A percentile compares a stretch with the other conserved stretches of the same genome.
Evolutionary conservation across 1,284 basidiomycete genomes (phyloP).

Genomic region (Cryptococcus neoformans): DNA sequence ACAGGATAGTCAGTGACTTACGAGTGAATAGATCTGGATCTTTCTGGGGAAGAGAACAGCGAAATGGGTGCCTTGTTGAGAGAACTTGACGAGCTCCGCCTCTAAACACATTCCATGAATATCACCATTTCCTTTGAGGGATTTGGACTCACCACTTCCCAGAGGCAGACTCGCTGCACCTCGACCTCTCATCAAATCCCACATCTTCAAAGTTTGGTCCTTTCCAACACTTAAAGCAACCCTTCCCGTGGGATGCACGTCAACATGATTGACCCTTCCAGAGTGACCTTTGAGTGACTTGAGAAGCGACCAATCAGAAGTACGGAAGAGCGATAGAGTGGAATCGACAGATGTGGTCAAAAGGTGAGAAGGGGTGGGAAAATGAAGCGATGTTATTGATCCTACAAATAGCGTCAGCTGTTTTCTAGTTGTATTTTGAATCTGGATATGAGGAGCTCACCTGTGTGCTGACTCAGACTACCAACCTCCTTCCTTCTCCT

Average conservation of each 20-base stretch:
- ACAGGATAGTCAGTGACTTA: conserved; percentile 47
- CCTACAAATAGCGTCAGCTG: conserved; percentile 52
- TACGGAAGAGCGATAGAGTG: conserved; percentile 82
- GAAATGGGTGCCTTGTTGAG: conserved; percentile 68
- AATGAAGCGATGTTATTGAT: conserved; percentile 84
- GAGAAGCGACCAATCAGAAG: conserved; percentile 88
- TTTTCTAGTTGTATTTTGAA: neutral
- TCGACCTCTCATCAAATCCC: conserved; percentile 95
- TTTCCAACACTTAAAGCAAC: conserved; percentile 87
- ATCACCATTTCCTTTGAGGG: too few species aligned
- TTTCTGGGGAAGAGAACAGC: conserved; percentile 70
- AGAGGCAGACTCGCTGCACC: conserved; percentile 84
- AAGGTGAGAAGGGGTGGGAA: conserved; percentile 84
- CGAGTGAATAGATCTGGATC: conserved; percentile 78
- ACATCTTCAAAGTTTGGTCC: conserved; percentile 89
- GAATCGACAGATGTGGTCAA: conserved; percentile 88
- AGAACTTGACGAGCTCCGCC: conserved; percentile 84
- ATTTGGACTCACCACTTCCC: conserved; percentile 62
- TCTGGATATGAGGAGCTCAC: conserved; percentile 51
- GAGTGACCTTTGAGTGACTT: conserved; percentile 89
- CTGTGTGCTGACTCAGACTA: conserved; percentile 86
- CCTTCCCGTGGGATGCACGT: conserved; percentile 88
- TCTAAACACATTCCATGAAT: conserved; percentile 54
- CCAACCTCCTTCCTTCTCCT: conserved; percentile 87
- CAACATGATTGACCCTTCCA: conserved; percentile 82